phyloP scores from a whole-genome alignment of 805 yeast genomes.

The Nakazawaea laoshanensis region DNA sequence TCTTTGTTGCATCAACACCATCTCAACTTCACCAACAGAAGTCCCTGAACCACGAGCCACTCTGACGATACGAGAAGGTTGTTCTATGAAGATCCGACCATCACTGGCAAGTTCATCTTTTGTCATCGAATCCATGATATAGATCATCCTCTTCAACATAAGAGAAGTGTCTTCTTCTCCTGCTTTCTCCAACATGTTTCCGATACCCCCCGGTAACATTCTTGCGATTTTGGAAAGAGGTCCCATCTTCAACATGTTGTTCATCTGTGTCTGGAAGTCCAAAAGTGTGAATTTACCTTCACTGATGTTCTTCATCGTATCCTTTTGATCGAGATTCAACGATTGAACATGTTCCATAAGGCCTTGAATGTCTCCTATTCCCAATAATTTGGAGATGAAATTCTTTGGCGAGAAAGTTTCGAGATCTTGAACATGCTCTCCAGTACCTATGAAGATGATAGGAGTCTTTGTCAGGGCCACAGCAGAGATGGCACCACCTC shows the following conservation, averaged over 20 bases:
- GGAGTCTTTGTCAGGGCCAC: conserved; percentile 97
- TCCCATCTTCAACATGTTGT: conserved; percentile 93
- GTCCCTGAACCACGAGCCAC: conserved; percentile 96
- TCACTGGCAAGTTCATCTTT: conserved; percentile 84
- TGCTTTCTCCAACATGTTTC: conserved; percentile 73
- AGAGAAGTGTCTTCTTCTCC: conserved; percentile 90
- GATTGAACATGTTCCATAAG: conserved; percentile 90
- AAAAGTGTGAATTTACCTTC: conserved; percentile 90
- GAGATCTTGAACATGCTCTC: conserved; percentile 91
- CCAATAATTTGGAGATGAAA: conserved; percentile 84
- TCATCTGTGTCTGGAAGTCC: conserved; percentile 92
- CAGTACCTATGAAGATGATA: conserved; percentile 93
- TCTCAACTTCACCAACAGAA: conserved; percentile 84
- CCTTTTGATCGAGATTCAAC: conserved; percentile 80
- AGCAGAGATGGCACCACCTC: conserved; percentile 99
- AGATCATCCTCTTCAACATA: conserved; percentile 80
- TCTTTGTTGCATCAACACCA: conserved; percentile 81
- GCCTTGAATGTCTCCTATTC: conserved; percentile 93
- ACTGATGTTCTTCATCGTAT: conserved; percentile 83
- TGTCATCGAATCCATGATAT: conserved; percentile 94
- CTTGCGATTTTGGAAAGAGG: conserved; percentile 89
- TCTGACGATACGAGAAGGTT: conserved; percentile 81
- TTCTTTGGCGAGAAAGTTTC: conserved; percentile 87
- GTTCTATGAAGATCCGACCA: conserved; percentile 68
- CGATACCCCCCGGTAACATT: conserved; percentile 90